Evolutionary conservation across 805 yeast genomes (phyloP).

Genomic region (Lachancea nothofagi): DNA sequence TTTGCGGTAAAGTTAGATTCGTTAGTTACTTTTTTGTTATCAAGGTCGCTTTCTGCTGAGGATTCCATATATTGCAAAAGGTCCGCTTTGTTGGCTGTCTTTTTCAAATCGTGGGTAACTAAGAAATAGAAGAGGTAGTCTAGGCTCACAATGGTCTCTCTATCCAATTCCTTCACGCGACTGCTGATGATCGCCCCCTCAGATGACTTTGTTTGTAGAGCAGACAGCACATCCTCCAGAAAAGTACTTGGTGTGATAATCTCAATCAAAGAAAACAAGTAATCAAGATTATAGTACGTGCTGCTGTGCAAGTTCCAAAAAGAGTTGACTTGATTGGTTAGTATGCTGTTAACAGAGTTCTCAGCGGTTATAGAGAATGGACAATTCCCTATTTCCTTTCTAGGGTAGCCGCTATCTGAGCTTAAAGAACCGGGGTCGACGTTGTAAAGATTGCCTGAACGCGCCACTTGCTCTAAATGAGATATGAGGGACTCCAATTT

Average conservation of each 20-base stretch:
- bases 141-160: constrained; percentile 24
- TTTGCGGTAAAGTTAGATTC: constrained; percentile 12
- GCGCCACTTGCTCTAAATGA: constrained; percentile 18
- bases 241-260: constrained; percentile 27
- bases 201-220: constrained; percentile 24
- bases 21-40: constrained; percentile 7
- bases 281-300: constrained; percentile 33
- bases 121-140: constrained; percentile 30
- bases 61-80: constrained; percentile 22
- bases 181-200: constrained; percentile 24
- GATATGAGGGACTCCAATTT: constrained; percentile 24
- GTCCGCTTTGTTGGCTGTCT: constrained; percentile 20
- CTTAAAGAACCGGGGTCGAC: constrained; percentile 25
- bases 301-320: constrained; percentile 36
- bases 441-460: constrained; percentile 26
- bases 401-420: constrained; percentile 23
- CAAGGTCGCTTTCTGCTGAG: constrained; percentile 9
- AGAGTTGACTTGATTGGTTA: constrained; percentile 33
- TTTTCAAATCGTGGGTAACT: constrained; percentile 26
- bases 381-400: constrained; percentile 24
- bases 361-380: constrained; percentile 27
- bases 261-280: constrained; percentile 24
- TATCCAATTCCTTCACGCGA: constrained; percentile 20
- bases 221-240: constrained; percentile 23
- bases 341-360: constrained; percentile 28